These are phyloP conservation scores for Solanum peruvianum DNA, from an alignment of 257 asterid genomes.

Conservation along the genomic window DNA sequence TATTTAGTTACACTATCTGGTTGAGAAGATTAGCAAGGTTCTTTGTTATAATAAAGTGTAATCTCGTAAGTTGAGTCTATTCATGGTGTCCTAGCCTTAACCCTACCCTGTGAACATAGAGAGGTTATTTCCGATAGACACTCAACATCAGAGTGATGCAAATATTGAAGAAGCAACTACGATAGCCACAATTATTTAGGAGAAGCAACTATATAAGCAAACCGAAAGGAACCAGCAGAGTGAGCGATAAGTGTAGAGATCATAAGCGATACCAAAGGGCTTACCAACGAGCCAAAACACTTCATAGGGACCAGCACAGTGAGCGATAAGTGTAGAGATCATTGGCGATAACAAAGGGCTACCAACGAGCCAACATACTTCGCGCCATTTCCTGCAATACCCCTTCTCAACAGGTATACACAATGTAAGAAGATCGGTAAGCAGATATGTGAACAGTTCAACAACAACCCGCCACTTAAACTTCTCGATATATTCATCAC, in stretches of 20 bases:
- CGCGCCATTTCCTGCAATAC: not conserved
- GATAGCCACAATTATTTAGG: not conserved
- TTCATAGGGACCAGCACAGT: not conserved
- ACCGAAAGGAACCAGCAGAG: not conserved
- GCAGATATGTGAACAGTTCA: slow-evolving; percentile 27
- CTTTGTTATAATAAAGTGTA: not conserved
- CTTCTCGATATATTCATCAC: slow-evolving; percentile 4
- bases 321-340: not conserved
- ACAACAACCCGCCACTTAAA: slow-evolving; percentile 43
- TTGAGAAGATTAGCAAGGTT: not conserved
- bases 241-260: not conserved
- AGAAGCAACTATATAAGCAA: too few relatives aligned
- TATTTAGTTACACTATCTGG: not conserved
- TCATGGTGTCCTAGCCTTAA: not conserved
- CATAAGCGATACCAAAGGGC: not conserved
- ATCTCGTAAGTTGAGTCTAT: not conserved
- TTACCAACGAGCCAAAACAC: not conserved
- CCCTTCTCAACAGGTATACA: not conserved
- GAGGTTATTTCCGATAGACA: too few relatives aligned
- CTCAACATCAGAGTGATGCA: not conserved
- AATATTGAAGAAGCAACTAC: not conserved
- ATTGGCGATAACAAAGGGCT: not conserved
- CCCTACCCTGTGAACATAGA: not conserved
- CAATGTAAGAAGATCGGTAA: slow-evolving; percentile 40
- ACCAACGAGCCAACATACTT: not conserved